phyloP scores from a whole-genome alignment of 768 basidiomycete genomes.

The Kwoniella dendrophila region DNA sequence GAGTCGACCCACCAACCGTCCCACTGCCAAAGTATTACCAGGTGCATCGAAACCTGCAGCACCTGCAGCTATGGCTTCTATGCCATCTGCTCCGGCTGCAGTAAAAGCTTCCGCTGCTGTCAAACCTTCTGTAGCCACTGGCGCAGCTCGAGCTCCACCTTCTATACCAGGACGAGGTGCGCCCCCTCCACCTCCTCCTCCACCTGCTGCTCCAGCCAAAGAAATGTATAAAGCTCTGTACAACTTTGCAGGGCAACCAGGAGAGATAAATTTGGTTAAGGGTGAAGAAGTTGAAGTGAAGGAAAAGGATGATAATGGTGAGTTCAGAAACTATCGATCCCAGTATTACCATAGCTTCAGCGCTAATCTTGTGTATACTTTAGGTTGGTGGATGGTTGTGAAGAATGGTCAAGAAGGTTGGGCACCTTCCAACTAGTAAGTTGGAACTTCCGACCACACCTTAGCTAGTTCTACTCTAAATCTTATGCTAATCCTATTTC shows the following conservation, averaged over 20 bases:
- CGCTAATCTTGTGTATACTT: not conserved
- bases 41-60: constrained; percentile 66
- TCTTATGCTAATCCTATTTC: not conserved
- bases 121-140: constrained; percentile 29
- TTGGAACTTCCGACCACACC: not conserved
- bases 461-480: not conserved
- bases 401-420: constrained; percentile 81
- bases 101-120: constrained; percentile 57
- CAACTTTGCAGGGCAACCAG: constrained; percentile 84
- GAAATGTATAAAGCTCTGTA: constrained; percentile 85
- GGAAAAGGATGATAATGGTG: constrained; percentile 83
- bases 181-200: constrained; percentile 60
- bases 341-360: not conserved
- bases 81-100: constrained; percentile 34
- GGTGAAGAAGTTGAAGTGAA: constrained; percentile 90
- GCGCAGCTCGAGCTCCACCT: constrained; percentile 49
- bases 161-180: constrained; percentile 58
- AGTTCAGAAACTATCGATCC: constrained; percentile 13
- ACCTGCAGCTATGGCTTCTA: constrained; percentile 61
- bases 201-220: constrained; percentile 66
- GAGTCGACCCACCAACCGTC: constrained; percentile 58
- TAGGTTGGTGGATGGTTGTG: constrained; percentile 93
- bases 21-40: constrained; percentile 50
- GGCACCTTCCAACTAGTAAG: constrained; percentile 71
- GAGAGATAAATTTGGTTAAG: constrained; percentile 85